Evolutionary conservation across 2,329 filamentous ascomycete species (phyloP).

Genomic region (Rhynchosporium graminicola): DNA sequence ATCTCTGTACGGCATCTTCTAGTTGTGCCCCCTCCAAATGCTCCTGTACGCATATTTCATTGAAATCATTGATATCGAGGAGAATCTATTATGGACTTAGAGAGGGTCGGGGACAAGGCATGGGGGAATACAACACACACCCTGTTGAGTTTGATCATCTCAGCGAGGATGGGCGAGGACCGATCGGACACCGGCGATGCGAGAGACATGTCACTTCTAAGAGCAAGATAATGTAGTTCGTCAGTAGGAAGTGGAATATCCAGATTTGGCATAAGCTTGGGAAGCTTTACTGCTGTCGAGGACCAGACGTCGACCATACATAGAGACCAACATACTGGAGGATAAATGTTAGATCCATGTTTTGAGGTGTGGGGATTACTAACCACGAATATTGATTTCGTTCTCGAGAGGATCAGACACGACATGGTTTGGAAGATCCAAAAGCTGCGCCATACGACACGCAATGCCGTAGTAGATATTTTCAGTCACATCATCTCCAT

Average conservation of each 20-base stretch:
- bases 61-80: constrained; percentile 45
- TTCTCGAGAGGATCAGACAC: constrained; percentile 22
- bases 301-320: constrained; percentile 35
- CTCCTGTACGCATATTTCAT: constrained; percentile 40
- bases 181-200: constrained; percentile 13
- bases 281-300: constrained; percentile 29
- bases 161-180: constrained; percentile 33
- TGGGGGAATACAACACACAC: no score
- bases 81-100: constrained; percentile 36
- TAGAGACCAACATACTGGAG: constrained; percentile 32
- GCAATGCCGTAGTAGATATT: constrained; percentile 31
- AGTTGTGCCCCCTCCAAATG: constrained; percentile 20
- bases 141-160: constrained; percentile 45
- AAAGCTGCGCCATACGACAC: constrained; percentile 30
- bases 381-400: constrained; percentile 31
- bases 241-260: constrained; percentile 30
- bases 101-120: no score
- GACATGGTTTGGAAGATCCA: constrained; percentile 10
- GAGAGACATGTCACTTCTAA: constrained; percentile 17
- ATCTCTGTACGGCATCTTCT: constrained; percentile 22
- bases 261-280: constrained; percentile 26
- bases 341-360: neutral
- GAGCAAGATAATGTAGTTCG: constrained; percentile 17
- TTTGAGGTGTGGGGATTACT: neutral
- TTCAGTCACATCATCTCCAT: constrained; percentile 26